Evolutionary conservation across 306 rosid species (phyloP), one percentile per base, ranked within the genome.

Genomic region (Notholithocarpus densiflorus): DNA sequence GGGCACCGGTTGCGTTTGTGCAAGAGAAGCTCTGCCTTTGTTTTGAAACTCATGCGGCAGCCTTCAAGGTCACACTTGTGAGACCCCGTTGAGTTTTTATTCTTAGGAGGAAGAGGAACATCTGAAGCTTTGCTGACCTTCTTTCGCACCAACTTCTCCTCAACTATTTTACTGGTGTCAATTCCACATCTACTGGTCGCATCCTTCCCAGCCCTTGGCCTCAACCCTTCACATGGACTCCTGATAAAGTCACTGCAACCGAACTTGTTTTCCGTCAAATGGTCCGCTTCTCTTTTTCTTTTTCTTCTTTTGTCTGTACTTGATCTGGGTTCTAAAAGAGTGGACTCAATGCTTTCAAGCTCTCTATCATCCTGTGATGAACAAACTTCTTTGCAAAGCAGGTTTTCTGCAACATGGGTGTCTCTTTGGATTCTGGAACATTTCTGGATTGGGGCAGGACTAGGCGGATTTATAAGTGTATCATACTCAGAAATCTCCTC

Each of bases 221-320:
- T 88, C 86, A 95, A 78, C 62, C 99, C 86, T 86, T 95, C 99
- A 85, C 99, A 95, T 75, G 99, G 99, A 72, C 99, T 87, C 83
- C 87, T 84, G 34, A 87, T 87, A 75, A 86, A 95, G 72, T 87
- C 89, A 70, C n/a, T 23, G 83, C 75, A 80, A 73, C 55, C 61
- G 4, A 75, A n/a, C 59, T 73, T 74, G 71, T 53, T 72, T 72
- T 88, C 81, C 24, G 72, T 72, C 40, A 84, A 51, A 68, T 53
- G 85, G 71, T 91, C 94, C 74, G 75, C n/a, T 66, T 85, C 84
- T 78, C 89, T 90, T 79, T 81, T 89, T 77, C 88, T 84, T 87
- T 84, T 89, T 71, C 85, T 69, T 75, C 11, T 73, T 48, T 77
- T 86, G 53, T 48, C 74, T 11, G 74, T 13, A 71, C 74, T 82